phyloP scores from a whole-genome alignment of 2,329 filamentous ascomycete species.

The Microdochium bolleyi region DNA sequence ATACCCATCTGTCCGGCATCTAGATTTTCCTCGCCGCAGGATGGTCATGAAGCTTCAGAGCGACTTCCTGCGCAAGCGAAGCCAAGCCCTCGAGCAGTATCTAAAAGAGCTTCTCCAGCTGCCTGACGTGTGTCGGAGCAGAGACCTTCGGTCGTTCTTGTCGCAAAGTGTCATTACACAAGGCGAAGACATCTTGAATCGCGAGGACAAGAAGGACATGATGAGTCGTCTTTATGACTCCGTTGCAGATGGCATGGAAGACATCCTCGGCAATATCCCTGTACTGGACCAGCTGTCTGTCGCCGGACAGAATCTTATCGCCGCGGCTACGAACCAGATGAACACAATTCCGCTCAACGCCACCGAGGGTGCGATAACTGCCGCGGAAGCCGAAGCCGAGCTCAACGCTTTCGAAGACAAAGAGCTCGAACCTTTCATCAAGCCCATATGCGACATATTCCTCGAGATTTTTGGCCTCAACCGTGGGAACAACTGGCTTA shows the following conservation, averaged over 20 bases:
- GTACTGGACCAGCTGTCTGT: slow-evolving; percentile 90
- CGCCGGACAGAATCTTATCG: slow-evolving; percentile 84
- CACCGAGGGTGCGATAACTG: slow-evolving; percentile 39
- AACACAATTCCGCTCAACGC: slow-evolving; percentile 44
- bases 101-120: slow-evolving; percentile 73
- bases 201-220: slow-evolving; percentile 71
- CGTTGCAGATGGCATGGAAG: slow-evolving; percentile 95
- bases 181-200: slow-evolving; percentile 46
- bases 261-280: slow-evolving; percentile 91
- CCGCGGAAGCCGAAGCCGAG: slow-evolving; percentile 84
- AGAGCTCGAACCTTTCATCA: slow-evolving; percentile 91
- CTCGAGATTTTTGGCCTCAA: slow-evolving; percentile 93
- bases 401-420: slow-evolving; percentile 86
- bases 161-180: slow-evolving; percentile 76
- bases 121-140: slow-evolving; percentile 88
- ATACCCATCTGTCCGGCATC: slow-evolving; percentile 78
- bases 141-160: slow-evolving; percentile 85
- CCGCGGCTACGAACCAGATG: slow-evolving; percentile 61
- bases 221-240: slow-evolving; percentile 94
- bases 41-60: slow-evolving; percentile 95
- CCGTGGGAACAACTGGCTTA: slow-evolving; percentile 92
- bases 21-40: slow-evolving; percentile 87
- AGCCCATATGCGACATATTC: slow-evolving; percentile 96
- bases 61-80: slow-evolving; percentile 88
- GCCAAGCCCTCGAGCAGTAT: slow-evolving; percentile 77